These are phyloP conservation scores for Fraxinus americana DNA, from an alignment of 257 asterid genomes.

Conservation along the genomic window DNA sequence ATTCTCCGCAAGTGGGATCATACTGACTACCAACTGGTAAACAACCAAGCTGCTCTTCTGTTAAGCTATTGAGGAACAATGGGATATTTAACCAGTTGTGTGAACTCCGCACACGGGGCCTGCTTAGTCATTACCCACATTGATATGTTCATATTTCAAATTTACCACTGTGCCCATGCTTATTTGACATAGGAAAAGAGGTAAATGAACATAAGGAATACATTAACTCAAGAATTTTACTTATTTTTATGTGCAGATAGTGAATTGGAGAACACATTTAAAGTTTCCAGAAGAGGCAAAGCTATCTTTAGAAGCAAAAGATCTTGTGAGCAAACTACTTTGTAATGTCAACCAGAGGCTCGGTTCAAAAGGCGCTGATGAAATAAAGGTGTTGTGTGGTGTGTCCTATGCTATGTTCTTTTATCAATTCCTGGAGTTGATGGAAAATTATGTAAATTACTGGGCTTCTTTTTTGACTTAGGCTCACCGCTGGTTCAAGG, in stretches of 20 bases:
- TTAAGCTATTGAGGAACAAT: neutral
- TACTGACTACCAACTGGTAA: neutral
- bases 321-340: constrained; percentile 33
- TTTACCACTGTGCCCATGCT: neutral
- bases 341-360: constrained; percentile 39
- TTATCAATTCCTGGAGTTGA: constrained; percentile 7
- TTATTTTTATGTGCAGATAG: constrained; percentile 27
- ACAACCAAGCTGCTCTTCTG: neutral
- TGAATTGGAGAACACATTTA: constrained; percentile 37
- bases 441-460: neutral
- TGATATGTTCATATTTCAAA: neutral
- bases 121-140: neutral
- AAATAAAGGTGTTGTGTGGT: constrained; percentile 34
- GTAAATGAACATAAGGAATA: neutral
- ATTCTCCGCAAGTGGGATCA: neutral
- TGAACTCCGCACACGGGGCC: neutral
- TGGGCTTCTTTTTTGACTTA: constrained; percentile 6
- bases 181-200: neutral
- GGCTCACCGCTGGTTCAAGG: constrained; percentile 41
- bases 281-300: constrained; percentile 43
- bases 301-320: constrained; percentile 37
- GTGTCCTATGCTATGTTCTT: constrained; percentile 15
- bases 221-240: neutral
- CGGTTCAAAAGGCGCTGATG: constrained; percentile 38
- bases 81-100: neutral